Conservation (phyloP, 1,139 yeast species). For the Hansenula lynferdii region DNA sequence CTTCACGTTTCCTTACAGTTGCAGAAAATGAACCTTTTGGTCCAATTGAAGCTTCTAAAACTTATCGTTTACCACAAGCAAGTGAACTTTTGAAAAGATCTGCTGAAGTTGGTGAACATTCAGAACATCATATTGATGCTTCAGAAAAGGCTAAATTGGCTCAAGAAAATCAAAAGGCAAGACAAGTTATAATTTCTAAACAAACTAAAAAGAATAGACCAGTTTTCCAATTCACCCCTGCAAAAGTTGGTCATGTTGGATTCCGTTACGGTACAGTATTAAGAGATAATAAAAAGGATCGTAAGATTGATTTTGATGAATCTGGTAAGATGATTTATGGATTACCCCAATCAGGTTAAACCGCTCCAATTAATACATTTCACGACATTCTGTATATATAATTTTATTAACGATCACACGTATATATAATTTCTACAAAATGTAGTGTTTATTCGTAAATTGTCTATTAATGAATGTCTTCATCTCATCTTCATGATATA, state of each 20-base stretch:
- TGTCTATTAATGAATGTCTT: background rate
- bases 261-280: conserved; percentile 87
- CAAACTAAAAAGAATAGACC: conserved; percentile 35
- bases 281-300: conserved; percentile 84
- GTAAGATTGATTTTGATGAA: conserved; percentile 72
- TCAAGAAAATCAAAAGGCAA: background rate
- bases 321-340: conserved; percentile 56
- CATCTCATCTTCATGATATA: conserved; percentile 7
- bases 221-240: conserved; percentile 68
- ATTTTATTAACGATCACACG: too few species aligned
- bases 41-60: conserved; percentile 91
- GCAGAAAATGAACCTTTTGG: conserved; percentile 98
- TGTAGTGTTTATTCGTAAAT: background rate
- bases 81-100: conserved; percentile 42
- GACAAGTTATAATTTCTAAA: background rate
- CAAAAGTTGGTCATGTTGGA: conserved; percentile 81
- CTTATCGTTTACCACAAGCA: conserved; percentile 83
- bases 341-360: conserved; percentile 20
- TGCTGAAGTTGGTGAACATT: conserved; percentile 18
- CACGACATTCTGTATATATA: conserved; percentile 1
- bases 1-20: conserved; percentile 80
- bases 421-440: background rate
- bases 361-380: background rate
- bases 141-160: background rate
- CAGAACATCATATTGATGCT: conserved; percentile 1